Conservation (phyloP, 2,329 filamentous ascomycete genomes). For the Pyricularia sp. region DNA sequence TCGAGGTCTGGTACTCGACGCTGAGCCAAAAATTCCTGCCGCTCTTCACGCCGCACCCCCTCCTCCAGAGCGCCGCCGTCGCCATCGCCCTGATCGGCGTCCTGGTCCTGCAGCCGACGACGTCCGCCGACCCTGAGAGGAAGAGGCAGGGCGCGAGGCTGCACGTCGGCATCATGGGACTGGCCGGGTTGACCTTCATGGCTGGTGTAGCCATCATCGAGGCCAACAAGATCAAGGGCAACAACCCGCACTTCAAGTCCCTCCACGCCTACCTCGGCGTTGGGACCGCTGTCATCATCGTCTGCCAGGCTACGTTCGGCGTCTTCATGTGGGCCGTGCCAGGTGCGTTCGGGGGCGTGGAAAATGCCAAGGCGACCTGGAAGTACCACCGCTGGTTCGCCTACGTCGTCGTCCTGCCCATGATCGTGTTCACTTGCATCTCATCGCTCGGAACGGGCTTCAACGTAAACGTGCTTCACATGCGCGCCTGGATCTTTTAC, state of each 20-base stretch:
- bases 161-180: constrained; percentile 58
- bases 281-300: constrained; percentile 54
- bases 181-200: constrained; percentile 48
- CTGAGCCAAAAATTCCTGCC: constrained; percentile 52
- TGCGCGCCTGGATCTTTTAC: constrained; percentile 65
- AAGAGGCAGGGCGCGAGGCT: constrained; percentile 48
- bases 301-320: constrained; percentile 64
- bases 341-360: constrained; percentile 60
- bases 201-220: constrained; percentile 61
- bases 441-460: constrained; percentile 68
- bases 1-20: constrained; percentile 66
- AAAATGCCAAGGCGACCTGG: constrained; percentile 70
- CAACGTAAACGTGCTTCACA: constrained; percentile 51
- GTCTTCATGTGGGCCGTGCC: constrained; percentile 73
- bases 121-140: constrained; percentile 47
- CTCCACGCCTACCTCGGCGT: constrained; percentile 75
- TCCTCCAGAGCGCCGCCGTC: constrained; percentile 54
- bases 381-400: constrained; percentile 78
- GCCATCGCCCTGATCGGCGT: constrained; percentile 68
- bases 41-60: constrained; percentile 80
- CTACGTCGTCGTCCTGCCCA: constrained; percentile 51
- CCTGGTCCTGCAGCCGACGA: constrained; percentile 78
- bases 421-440: constrained; percentile 61
- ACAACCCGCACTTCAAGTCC: constrained; percentile 63
- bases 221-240: constrained; percentile 65